phyloP scores from a whole-genome alignment of 352 stramenopile genomes.

The Phytophthora pinifolia region DNA sequence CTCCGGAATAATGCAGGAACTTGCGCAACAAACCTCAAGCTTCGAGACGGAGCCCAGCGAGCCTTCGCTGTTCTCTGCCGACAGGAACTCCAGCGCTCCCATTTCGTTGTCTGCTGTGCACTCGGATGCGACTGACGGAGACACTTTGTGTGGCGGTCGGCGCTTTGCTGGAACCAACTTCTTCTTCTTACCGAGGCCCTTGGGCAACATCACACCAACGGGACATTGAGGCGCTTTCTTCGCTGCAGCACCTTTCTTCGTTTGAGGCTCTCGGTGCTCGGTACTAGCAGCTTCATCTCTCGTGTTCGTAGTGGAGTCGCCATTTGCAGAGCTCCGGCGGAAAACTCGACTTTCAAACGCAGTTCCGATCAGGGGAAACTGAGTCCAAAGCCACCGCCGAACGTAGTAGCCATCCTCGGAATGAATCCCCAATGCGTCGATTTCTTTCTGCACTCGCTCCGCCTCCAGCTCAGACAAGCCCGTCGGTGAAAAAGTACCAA shows the following conservation, averaged over 20 bases:
- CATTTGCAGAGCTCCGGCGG: slow-evolving; percentile 13
- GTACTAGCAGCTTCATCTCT: slow-evolving; percentile 9
- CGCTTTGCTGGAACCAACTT: slow-evolving; percentile 22
- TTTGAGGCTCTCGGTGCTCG: slow-evolving; percentile 2
- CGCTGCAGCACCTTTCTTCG: slow-evolving; percentile 10
- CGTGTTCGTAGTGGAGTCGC: slow-evolving; percentile 4
- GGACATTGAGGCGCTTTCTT: slow-evolving; percentile 15
- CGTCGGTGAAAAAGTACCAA: slow-evolving; percentile 53
- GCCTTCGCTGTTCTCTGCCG: slow-evolving; percentile 49
- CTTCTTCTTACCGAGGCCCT: slow-evolving; percentile 24
- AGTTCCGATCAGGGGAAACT: slow-evolving; percentile 81
- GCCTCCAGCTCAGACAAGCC: slow-evolving; percentile 56
- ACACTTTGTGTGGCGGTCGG: slow-evolving; percentile 11
- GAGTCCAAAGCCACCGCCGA: slow-evolving; percentile 80
- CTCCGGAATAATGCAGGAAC: not conserved
- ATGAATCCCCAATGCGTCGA: slow-evolving; percentile 66
- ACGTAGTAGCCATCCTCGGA: slow-evolving; percentile 75
- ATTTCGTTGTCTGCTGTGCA: slow-evolving; percentile 37
- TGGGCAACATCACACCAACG: slow-evolving; percentile 17
- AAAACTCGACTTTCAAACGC: slow-evolving; percentile 77
- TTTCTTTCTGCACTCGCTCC: slow-evolving; percentile 55
- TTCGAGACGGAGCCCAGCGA: slow-evolving; percentile 57
- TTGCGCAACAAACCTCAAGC: slow-evolving; percentile 40
- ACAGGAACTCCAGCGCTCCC: slow-evolving; percentile 69
- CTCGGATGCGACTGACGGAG: slow-evolving; percentile 14